Conservation (phyloP, 441 rosid genomes). For the Flueggea neowawraea region DNA sequence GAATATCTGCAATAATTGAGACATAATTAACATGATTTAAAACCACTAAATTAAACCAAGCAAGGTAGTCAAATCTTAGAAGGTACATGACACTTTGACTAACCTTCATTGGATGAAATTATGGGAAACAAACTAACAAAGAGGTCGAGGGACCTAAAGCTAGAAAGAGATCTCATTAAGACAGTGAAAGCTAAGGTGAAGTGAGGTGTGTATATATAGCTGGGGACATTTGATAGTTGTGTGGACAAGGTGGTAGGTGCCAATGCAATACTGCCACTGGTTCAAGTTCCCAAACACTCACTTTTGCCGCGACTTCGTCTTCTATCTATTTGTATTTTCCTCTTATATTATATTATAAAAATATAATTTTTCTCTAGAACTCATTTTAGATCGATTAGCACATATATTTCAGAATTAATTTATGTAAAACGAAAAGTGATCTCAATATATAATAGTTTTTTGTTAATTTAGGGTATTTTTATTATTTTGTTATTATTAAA, state of each 20-base stretch:
- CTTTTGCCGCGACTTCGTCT: constrained; percentile 18
- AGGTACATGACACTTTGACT: neutral
- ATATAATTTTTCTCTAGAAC: no score
- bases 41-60: neutral
- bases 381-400: no score
- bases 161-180: constrained; percentile 8
- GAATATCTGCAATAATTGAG: constrained; percentile 39
- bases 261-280: constrained; percentile 12
- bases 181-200: constrained; percentile 16
- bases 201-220: constrained; percentile 12
- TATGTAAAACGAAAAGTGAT: no score
- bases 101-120: constrained; percentile 25
- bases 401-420: no score
- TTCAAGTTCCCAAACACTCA: constrained; percentile 48
- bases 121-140: neutral
- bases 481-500: no score
- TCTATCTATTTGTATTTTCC: constrained; percentile 7
- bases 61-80: neutral
- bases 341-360: neutral
- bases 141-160: neutral
- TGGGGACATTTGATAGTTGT: constrained; percentile 18
- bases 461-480: no score
- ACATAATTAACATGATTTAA: neutral
- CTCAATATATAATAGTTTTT: no score
- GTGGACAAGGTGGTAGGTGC: constrained; percentile 22